Evolutionary conservation across 768 basidiomycete genomes (phyloP), one percentile per base, ranked within the genome.

Genomic region (Lactarius tabidus): DNA sequence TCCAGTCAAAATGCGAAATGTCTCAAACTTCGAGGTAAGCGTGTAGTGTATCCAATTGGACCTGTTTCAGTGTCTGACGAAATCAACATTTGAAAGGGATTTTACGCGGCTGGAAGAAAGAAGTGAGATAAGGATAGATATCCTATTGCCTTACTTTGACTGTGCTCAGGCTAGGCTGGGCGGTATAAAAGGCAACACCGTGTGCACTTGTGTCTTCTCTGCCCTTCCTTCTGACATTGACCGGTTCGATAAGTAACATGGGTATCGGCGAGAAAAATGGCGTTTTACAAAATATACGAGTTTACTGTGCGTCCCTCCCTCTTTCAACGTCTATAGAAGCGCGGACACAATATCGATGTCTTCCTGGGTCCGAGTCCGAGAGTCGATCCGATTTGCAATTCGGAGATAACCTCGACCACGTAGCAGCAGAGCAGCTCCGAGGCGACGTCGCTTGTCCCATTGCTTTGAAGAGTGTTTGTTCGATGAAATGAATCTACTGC

Each of bases 281-380:
- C 41, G 35, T 68, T 15, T 81, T 82, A 72, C 78, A 81, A 76
- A 88, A 89, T 70, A 82, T 83, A 60, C 82, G 87, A 9, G 87
- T 88, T 3, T 89, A 89, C 65, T 87, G 86, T 86, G 60, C 58
- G 85, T 72, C 36, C 12, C 35, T 18, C 28, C 23, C 20, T 53
- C 36, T 26, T 23, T 20, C 23, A 38, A 15, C 52, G 18, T 26
- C n/a, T 54, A 26, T 15, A 51, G 26, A 26, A 48, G 26, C 48
- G 23, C 48, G n/a, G 39, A 18, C 15, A 33, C 20, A 23, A 4
- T 48, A n/a, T n/a, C 20, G 5, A 12, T 1, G 6, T 26, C 48
- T 12, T 51, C 23, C 48, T 12, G 23, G 26, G 23, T 15, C 14
- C 23, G 23, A 33, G 33, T 33, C 33, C 33, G 48, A 51, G 48